phyloP scores from a whole-genome alignment of 768 basidiomycete genomes.

The Hirschioporus abietinus region DNA sequence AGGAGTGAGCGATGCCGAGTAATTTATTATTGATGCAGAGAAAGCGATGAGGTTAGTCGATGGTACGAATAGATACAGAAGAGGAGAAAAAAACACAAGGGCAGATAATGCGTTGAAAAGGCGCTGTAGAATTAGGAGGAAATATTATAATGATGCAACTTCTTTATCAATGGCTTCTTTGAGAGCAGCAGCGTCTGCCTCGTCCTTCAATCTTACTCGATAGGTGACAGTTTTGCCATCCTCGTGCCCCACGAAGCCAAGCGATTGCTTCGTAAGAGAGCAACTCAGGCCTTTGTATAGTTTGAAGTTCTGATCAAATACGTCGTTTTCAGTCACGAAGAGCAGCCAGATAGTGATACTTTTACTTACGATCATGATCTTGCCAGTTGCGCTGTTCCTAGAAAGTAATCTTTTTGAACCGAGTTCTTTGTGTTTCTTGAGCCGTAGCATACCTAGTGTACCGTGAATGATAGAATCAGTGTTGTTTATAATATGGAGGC shows the following conservation, averaged over 20 bases:
- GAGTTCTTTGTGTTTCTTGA: conserved; percentile 71
- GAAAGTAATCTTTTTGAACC: conserved; percentile 55
- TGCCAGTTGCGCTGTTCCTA: conserved; percentile 70
- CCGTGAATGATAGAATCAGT: conserved; percentile 1
- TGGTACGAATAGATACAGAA: neutral
- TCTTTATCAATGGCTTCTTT: conserved; percentile 60
- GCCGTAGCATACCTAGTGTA: conserved; percentile 51
- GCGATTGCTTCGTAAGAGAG: conserved; percentile 41
- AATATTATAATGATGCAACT: conserved; percentile 28
- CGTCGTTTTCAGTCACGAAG: neutral
- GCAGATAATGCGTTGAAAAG: neutral
- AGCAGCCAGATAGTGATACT: conserved; percentile 4
- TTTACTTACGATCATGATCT: conserved; percentile 61
- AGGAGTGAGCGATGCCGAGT: neutral
- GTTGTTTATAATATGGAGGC: conserved; percentile 18
- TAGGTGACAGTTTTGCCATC: conserved; percentile 50
- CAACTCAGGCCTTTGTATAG: conserved; percentile 56
- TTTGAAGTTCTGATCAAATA: conserved; percentile 60
- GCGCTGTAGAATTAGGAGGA: conserved; percentile 3
- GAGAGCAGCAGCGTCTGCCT: conserved; percentile 50
- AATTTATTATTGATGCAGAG: conserved; percentile 1
- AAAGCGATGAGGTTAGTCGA: neutral
- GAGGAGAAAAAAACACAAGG: neutral
- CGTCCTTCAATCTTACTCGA: conserved; percentile 54
- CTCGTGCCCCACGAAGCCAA: conserved; percentile 67